These are phyloP conservation scores for Helicostylum pulchrum DNA, from an alignment of 192 early-diverging fungal species.

Conservation along the genomic window DNA sequence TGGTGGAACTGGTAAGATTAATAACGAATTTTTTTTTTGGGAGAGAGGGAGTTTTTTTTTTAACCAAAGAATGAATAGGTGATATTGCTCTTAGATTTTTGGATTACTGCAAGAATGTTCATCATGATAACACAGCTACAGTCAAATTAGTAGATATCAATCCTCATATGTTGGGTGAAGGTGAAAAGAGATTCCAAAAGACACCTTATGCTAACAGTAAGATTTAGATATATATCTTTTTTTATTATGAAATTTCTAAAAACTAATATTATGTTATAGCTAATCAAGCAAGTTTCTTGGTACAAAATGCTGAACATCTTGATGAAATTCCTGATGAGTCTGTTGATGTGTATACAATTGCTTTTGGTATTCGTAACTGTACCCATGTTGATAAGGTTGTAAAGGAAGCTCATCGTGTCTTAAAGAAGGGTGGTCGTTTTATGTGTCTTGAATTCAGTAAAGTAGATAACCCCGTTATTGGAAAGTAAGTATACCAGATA, in stretches of 20 bases:
- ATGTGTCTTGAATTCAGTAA: constrained; percentile 92
- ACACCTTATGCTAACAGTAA: constrained; percentile 50
- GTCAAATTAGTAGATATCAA: constrained; percentile 97
- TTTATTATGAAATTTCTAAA: constrained; percentile 8
- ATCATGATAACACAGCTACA: constrained; percentile 57
- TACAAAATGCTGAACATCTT: constrained; percentile 89
- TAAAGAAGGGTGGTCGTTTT: constrained; percentile 95
- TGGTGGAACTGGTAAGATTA: constrained; percentile 81
- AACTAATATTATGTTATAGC: constrained; percentile 30
- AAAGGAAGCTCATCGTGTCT: constrained; percentile 85
- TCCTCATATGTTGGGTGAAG: constrained; percentile 91
- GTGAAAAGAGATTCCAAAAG: constrained; percentile 67
- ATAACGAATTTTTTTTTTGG: neutral
- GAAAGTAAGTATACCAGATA: constrained; percentile 50
- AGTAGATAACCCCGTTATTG: constrained; percentile 85
- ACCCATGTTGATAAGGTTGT: constrained; percentile 89
- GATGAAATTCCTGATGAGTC: constrained; percentile 68
- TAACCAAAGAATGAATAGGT: constrained; percentile 36
- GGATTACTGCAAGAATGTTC: constrained; percentile 70
- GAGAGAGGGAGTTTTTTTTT: neutral
- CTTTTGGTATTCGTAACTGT: constrained; percentile 98
- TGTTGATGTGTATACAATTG: constrained; percentile 94
- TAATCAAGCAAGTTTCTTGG: constrained; percentile 67
- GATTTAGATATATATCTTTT: neutral
- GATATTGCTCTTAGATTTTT: constrained; percentile 97